Evolutionary conservation across 148 eudicot genomes (phyloP), one percentile per base, ranked within the genome.

Genomic region (Rhododendron molle): DNA sequence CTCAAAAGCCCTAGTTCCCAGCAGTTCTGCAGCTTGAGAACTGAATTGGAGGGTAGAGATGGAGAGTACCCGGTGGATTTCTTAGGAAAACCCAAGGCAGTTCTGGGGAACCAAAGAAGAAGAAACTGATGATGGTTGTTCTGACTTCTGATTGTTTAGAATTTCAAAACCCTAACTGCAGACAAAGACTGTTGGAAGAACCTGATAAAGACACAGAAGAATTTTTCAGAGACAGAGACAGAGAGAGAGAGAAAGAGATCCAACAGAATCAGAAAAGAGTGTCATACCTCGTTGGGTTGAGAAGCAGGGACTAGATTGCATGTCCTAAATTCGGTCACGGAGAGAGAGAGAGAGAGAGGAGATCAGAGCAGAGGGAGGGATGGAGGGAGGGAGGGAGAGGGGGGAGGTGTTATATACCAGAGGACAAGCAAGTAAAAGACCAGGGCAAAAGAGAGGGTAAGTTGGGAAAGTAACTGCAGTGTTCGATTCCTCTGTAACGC

Each of bases 111-210:
- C 30, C 71, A 65, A 65, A 65, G 71, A 65, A 65, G 30, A 65
- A 23, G 30, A n/a, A n/a, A 65, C 71, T n/a, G 30, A 2, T 3
- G 18, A 28, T 28, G 74, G 74, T 12, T 28, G 74, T 28, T 69
- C 74, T 28, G 74, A 69, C 74, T 30, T 69, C 1, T 69, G 74
- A 69, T 12, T 30, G 74, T 12, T 30, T 69, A 32, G 36, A 69
- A 13, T 28, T 67, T n/a, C 74, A 28, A 69, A 69, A 69, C 74
- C 74, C 74, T 69, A 69, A 69, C 74, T 69, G 74, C 74, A 69
- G 36, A 69, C 32, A 12, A 26, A 28, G 16, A 30, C 36, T 7
- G 36, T 28, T 30, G 73, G 10, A 16, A 67, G 26, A 60, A 60
- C 69, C 69, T 26, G 34, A 28, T 21, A 23, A 21, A 23, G 69